Percentiles rank a stretch among this genome's conserved stretches.
These are phyloP conservation scores for Boeremia lycopersici DNA, from an alignment of 2,329 filamentous ascomycete species.

Conservation along the genomic window DNA sequence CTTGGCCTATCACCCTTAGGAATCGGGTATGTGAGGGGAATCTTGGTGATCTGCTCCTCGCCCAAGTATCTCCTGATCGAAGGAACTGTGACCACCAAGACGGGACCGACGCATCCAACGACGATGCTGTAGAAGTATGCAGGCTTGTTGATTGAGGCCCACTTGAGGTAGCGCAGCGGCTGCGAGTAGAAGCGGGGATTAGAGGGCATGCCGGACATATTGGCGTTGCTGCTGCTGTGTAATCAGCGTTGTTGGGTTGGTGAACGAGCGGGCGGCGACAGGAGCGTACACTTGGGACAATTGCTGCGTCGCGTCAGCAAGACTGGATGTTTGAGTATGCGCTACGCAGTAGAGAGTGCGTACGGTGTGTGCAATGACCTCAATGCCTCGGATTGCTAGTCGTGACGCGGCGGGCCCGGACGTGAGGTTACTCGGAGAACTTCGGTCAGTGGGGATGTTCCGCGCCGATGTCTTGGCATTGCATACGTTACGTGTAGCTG, in stretches of 20 bases:
- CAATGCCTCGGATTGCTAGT: conserved; percentile 27
- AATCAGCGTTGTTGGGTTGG: conserved; percentile 1
- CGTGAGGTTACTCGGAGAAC: conserved; percentile 14
- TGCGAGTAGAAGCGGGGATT: conserved; percentile 76
- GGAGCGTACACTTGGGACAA: conserved; percentile 56
- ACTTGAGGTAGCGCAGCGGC: conserved; percentile 84
- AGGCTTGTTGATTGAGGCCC: conserved; percentile 85
- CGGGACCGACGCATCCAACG: conserved; percentile 74
- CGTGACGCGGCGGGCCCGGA: conserved; percentile 13
- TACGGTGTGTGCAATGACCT: conserved; percentile 16
- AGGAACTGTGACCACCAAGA: conserved; percentile 72
- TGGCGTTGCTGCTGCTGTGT: conserved; percentile 3
- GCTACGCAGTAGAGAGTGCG: neutral
- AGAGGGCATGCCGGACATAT: conserved; percentile 61
- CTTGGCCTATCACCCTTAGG: conserved; percentile 54
- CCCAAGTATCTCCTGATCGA: conserved; percentile 74
- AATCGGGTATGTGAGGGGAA: conserved; percentile 88
- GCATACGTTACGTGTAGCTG: conserved; percentile 48
- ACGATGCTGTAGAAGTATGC: conserved; percentile 88
- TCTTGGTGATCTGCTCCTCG: conserved; percentile 68
- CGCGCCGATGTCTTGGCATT: conserved; percentile 39
- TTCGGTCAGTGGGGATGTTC: conserved; percentile 12
- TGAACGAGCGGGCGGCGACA: conserved; percentile 42
- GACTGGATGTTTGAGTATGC: neutral
- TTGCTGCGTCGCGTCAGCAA: conserved; percentile 1